These are phyloP conservation scores for Mycothermus thermophilus DNA, from an alignment of 495 filamentous ascomycete species.

Conservation along the genomic window DNA sequence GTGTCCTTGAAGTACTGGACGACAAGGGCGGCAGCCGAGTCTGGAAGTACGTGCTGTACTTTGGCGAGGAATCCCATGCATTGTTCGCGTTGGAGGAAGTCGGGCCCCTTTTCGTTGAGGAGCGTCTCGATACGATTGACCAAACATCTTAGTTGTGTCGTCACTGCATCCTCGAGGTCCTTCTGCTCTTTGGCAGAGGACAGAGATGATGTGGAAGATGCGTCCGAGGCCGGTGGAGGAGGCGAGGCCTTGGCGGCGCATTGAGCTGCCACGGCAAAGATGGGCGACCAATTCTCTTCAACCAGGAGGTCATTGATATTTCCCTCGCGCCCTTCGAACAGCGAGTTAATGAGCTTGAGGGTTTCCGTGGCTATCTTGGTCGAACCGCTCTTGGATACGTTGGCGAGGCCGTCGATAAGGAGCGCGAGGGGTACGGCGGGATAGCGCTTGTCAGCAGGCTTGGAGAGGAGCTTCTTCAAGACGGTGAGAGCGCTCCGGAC, in stretches of 20 bases:
- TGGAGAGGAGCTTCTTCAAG: conserved; percentile 49
- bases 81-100: conserved; percentile 44
- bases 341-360: conserved; percentile 36
- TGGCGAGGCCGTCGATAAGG: conserved; percentile 43
- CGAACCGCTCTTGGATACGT: conserved; percentile 40
- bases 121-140: conserved; percentile 32
- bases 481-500: conserved; percentile 56
- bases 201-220: conserved; percentile 3
- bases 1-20: conserved; percentile 46
- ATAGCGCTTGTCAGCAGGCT: conserved; percentile 47
- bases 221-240: conserved; percentile 8
- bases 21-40: conserved; percentile 43
- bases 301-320: conserved; percentile 30
- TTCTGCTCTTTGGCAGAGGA: conserved; percentile 10
- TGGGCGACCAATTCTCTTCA: conserved; percentile 41
- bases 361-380: conserved; percentile 40
- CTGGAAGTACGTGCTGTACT: conserved; percentile 41
- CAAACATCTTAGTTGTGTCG: conserved; percentile 22
- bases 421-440: conserved; percentile 44
- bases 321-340: conserved; percentile 31
- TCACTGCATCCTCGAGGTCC: conserved; percentile 22
- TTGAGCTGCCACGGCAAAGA: conserved; percentile 32
- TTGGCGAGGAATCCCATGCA: conserved; percentile 57
- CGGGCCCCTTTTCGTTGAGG: conserved; percentile 17
- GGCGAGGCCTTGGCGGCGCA: conserved; percentile 29